Evolutionary conservation across 306 rosid species (phyloP), one percentile per base, ranked within the genome.

Genomic region (Trifolium fragiferum): DNA sequence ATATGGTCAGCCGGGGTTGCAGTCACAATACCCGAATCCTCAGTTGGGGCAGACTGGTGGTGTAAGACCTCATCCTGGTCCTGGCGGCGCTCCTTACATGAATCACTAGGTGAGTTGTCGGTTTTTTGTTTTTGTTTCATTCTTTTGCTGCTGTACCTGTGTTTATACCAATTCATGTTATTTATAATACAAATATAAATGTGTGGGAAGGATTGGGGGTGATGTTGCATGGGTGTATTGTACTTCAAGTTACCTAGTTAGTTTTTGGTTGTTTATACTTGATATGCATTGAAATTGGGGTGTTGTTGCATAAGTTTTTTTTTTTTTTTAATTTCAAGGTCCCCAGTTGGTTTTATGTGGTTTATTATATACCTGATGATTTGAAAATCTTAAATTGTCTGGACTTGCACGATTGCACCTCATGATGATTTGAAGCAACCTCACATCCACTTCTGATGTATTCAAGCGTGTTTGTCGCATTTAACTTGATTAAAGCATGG

Each of bases 31-130:
- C 76, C 90, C 84, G 86, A 89, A 89, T 74, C 90, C 93, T 43
- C 93, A 89, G 73, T 74, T 86, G 89, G 90, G 90, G 20, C 93
- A 86, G 80, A 66, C 82, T 66, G 73, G 88, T 79, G 83, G 80
- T 66, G 84, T 73, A 19, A 81, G 93, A 75, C 93, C 93, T 72
- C 90, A 89, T 40, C 93, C 89, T 20, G 93, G 90, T 70, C 19
- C 85, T 11, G 93, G 90, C 25, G 93, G 90, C 2, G 84, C 89
- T 62, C 93, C 90, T 67, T 89, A 89, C 81, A 86, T 82, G 93
- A 90, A 90, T 79, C 93, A 89, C 38, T 89, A 89, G 90, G 90
- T 84, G 76, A 77, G 87, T 72, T 40, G 14, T 30, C 58, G n/a
- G 25, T 65, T 46, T 38, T 41, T 43, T 57, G 40, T 37, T 15